Evolutionary conservation across 306 rosid species (phyloP).

Genomic region (Cucurbita moschata): DNA sequence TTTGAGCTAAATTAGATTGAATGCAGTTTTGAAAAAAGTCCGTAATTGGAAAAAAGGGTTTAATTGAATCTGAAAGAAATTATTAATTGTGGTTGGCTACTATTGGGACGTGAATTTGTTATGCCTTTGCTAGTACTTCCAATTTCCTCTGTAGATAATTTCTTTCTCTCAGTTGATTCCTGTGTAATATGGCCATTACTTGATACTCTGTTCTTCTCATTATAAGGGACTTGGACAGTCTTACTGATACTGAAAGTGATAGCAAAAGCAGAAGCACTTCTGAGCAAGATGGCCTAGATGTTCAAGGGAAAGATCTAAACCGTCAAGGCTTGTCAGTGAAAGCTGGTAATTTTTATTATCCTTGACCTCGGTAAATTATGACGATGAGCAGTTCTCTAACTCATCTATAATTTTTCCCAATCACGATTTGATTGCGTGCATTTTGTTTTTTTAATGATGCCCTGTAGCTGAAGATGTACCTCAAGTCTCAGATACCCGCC

Average conservation of each 20-base stretch:
- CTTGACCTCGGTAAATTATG: neutral
- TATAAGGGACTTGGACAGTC: slow-evolving; percentile 41
- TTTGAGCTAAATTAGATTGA: neutral
- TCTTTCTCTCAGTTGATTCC: neutral
- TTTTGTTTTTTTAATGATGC: neutral
- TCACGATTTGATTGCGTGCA: neutral
- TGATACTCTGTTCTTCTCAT: slow-evolving; percentile 5
- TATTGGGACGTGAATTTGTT: neutral
- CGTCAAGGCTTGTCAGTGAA: slow-evolving; percentile 21
- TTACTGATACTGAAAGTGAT: slow-evolving; percentile 50
- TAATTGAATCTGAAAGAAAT: neutral
- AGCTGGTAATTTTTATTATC: slow-evolving; percentile 27
- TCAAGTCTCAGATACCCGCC: slow-evolving; percentile 10
- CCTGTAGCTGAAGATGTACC: slow-evolving; percentile 25
- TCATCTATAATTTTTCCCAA: neutral
- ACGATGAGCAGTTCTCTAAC: neutral
- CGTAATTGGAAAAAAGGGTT: neutral
- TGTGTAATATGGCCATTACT: neutral
- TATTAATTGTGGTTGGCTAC: neutral
- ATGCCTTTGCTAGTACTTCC: neutral
- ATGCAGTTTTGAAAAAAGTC: neutral
- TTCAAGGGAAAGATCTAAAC: slow-evolving; percentile 26
- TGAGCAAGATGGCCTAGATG: slow-evolving; percentile 27
- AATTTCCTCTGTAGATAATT: neutral
- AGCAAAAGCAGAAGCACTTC: slow-evolving; percentile 29